These are phyloP conservation scores for Podospora anserina DNA, from an alignment of 495 filamentous ascomycete species.

Conservation along the genomic window DNA sequence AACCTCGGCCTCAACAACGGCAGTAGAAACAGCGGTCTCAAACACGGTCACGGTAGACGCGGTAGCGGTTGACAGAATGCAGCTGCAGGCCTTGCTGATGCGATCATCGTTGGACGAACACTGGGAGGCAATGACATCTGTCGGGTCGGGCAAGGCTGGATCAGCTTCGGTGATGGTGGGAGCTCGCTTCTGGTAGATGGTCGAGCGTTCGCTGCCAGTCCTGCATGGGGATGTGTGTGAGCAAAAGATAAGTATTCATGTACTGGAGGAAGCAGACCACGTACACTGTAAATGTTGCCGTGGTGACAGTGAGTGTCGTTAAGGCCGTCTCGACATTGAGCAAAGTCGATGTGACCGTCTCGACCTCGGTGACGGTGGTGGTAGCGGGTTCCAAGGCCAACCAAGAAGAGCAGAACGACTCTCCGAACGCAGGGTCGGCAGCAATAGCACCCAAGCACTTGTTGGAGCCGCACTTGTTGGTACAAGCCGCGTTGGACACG, in stretches of 20 bases:
- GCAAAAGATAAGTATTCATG: not conserved
- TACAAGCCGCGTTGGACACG: constrained; percentile 12
- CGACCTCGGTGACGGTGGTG: constrained; percentile 22
- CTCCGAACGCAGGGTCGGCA: constrained; percentile 13
- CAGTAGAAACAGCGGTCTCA: constrained; percentile 14
- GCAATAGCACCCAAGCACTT: constrained; percentile 17
- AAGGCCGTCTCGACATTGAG: constrained; percentile 17
- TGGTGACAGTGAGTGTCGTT: constrained; percentile 15
- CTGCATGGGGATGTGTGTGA: not conserved
- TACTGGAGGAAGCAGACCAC: not conserved
- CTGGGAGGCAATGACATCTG: constrained; percentile 16
- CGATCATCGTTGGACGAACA: constrained; percentile 14
- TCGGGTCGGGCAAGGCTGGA: constrained; percentile 1
- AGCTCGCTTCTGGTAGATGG: constrained; percentile 18
- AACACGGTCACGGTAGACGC: constrained; percentile 19
- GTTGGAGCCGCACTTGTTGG: constrained; percentile 12
- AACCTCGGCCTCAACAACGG: constrained; percentile 13
- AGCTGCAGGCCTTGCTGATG: constrained; percentile 29
- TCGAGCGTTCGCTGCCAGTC: constrained; percentile 8
- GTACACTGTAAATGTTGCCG: constrained; percentile 19
- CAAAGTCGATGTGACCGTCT: constrained; percentile 15
- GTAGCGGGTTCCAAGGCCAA: constrained; percentile 21
- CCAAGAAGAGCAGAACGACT: constrained; percentile 25
- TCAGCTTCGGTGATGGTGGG: not conserved
- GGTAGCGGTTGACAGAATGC: constrained; percentile 20